Evolutionary conservation across 2,329 filamentous ascomycete genomes (phyloP), one percentile per base, ranked within the genome.

Genomic region (Ascochyta koolunga): DNA sequence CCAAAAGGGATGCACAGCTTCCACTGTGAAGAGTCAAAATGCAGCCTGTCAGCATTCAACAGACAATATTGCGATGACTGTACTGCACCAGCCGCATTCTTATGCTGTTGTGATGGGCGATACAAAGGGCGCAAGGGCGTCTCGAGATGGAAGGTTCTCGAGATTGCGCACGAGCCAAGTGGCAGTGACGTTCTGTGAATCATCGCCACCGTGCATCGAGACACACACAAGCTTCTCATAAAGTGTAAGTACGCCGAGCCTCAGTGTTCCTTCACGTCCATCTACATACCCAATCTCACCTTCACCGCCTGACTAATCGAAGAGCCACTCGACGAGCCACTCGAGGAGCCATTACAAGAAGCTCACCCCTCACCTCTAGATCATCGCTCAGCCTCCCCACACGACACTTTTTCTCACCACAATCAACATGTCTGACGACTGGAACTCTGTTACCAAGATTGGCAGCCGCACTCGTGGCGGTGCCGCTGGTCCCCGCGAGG

Each of bases 371-470:
- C 48, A 31, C 50, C 47, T 41, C 48, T 48, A 59, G 31, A 37
- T 21, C 49, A 41, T 41, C 46, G 45, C 56, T 42, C 50, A 54
- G 50, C 42, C 40, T 51, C 38, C 38, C 15, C 56, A 54, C 54
- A 43, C 13, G 31, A 40, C 55, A 47, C 50, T 39, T 21, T 51
- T 44, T 31, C 31, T 42, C 43, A 24, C 36, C 27, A n/a, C 36
- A 9, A 60, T 39, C 66, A 77, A 66, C 66, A 84, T 86, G 87
- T 87, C 89, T 84, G 82, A 85, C 72, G 91, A 96, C 71, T 98
- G 93, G 93, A 89, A 96, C 69, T 78, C 80, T 66, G 86, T 89
- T 67, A 96, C 92, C 79, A 96, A 95, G 84, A 98, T 99, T 74
- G 95, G 95, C 72, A 91, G 86, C 85, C 93, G 90, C 79, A 85